A percentile compares a stretch with the other conserved stretches of the same genome.
Conservation (phyloP, 179 eudicot genomes). For the Heliamphora pulchella region DNA sequence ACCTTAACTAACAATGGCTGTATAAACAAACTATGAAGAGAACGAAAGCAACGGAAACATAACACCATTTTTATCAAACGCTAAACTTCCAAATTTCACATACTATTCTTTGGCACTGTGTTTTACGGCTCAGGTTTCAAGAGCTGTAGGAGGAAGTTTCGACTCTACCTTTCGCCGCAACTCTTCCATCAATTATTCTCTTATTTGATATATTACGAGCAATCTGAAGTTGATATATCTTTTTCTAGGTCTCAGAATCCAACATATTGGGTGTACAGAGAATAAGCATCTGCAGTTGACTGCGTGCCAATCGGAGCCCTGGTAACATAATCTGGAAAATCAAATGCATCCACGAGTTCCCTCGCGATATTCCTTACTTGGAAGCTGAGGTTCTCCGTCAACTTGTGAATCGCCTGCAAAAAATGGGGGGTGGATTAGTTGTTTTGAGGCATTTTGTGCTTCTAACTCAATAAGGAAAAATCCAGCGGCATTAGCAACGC, state of each 20-base stretch:
- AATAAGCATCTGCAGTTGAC: conserved; percentile 64
- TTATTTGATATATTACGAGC: not conserved
- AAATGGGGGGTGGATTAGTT: not conserved
- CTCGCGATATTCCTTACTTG: conserved; percentile 83
- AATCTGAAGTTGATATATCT: not conserved
- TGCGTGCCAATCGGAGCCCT: conserved; percentile 92
- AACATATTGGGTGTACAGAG: conserved; percentile 61
- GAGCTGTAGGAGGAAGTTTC: no score
- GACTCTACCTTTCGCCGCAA: no score
- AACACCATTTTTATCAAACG: no score
- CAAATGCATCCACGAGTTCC: conserved; percentile 90
- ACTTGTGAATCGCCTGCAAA: conserved; percentile 89
- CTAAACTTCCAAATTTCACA: no score
- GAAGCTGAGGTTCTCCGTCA: conserved; percentile 78
- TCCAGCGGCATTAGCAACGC: not conserved
- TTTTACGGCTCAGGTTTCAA: no score
- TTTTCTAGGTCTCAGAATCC: conserved; percentile 42
- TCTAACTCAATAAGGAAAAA: not conserved
- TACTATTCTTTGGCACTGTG: no score
- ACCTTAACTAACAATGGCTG: no score
- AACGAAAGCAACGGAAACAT: no score
- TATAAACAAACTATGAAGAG: no score
- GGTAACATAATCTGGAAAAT: conserved; percentile 74
- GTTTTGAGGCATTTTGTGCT: not conserved
- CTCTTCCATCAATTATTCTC: no score